Percentiles rank a stretch among this genome's conserved stretches.
Conservation (phyloP, 306 rosid genomes). For the Cyamopsis tetragonoloba region DNA sequence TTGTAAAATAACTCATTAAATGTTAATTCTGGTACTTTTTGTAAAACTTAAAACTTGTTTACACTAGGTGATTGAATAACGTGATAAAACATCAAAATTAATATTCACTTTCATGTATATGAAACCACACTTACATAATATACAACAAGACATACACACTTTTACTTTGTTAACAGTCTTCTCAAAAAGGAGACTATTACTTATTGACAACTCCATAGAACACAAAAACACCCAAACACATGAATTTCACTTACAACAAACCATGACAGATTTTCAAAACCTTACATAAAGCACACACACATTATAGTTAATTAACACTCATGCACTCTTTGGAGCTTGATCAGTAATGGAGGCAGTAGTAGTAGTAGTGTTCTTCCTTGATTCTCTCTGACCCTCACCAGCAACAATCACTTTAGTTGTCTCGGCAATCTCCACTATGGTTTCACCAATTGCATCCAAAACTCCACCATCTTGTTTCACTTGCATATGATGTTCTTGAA, state of each 20-base stretch:
- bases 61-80: too few relatives aligned
- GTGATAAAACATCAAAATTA: neutral
- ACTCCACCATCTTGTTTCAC: slow-evolving; percentile 25
- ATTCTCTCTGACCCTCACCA: slow-evolving; percentile 31
- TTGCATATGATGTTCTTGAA: neutral
- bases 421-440: slow-evolving; percentile 59
- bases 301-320: neutral
- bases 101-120: neutral
- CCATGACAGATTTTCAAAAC: neutral
- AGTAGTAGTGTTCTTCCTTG: neutral
- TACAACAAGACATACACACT: neutral
- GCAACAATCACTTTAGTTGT: slow-evolving; percentile 46
- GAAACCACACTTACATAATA: neutral
- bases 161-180: neutral
- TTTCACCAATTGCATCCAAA: slow-evolving; percentile 62
- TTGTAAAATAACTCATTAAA: neutral
- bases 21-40: too few relatives aligned
- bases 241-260: neutral
- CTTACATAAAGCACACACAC: neutral
- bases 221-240: slow-evolving; percentile 12
- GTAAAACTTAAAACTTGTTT: too few relatives aligned
- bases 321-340: neutral
- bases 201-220: slow-evolving; percentile 13
- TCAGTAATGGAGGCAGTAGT: too few relatives aligned
- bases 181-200: slow-evolving; percentile 15